These are phyloP conservation scores for Pythium rhizo-oryzae DNA, from an alignment of 352 stramenopile genomes.

Conservation along the genomic window DNA sequence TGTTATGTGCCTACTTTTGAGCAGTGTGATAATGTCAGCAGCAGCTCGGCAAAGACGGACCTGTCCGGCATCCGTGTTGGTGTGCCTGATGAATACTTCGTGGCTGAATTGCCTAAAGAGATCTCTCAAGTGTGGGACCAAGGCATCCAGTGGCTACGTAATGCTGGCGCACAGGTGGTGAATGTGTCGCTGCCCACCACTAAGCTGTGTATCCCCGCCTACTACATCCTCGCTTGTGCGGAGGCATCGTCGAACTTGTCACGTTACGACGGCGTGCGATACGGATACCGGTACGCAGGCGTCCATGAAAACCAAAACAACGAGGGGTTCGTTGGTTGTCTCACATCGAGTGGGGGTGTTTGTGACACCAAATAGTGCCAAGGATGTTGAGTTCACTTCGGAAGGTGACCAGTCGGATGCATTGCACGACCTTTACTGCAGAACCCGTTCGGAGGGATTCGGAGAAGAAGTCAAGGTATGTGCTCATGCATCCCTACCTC, in stretches of 20 bases:
- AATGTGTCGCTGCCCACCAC: conserved; percentile 75
- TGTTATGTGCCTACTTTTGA: neutral
- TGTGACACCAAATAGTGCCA: conserved; percentile 37
- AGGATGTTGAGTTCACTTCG: conserved; percentile 47
- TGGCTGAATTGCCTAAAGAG: conserved; percentile 87
- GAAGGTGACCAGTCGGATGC: conserved; percentile 74
- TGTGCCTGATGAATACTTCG: conserved; percentile 94
- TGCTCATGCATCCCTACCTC: neutral
- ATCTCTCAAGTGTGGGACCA: conserved; percentile 88
- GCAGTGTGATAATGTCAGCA: conserved; percentile 45
- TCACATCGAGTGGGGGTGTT: neutral
- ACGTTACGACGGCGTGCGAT: conserved; percentile 96
- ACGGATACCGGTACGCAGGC: conserved; percentile 73
- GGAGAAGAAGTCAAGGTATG: conserved; percentile 89
- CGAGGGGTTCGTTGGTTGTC: too few species aligned
- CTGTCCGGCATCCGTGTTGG: conserved; percentile 90
- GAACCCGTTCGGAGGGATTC: conserved; percentile 90
- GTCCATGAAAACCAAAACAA: neutral
- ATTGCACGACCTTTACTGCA: conserved; percentile 86
- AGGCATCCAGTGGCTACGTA: conserved; percentile 68
- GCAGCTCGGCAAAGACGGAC: conserved; percentile 33
- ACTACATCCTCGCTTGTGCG: conserved; percentile 98
- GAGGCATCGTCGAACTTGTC: conserved; percentile 98
- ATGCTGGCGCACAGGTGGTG: conserved; percentile 73
- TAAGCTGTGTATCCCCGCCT: conserved; percentile 93